Evolutionary conservation across 2,329 filamentous ascomycete genomes (phyloP).

Genomic region (Emmonsiellopsis sp.): DNA sequence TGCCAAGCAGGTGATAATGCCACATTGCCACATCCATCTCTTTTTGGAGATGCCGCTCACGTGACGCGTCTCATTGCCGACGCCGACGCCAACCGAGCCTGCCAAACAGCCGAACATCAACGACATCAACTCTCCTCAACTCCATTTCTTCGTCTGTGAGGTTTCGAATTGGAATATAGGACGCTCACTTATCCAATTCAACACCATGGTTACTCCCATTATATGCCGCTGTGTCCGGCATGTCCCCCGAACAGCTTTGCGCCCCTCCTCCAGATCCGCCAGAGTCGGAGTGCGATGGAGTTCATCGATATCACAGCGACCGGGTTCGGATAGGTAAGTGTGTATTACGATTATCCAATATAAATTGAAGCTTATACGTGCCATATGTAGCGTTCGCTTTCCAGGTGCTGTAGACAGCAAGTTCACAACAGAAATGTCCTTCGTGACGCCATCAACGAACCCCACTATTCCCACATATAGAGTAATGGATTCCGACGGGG

Average conservation of each 20-base stretch:
- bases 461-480: conserved; percentile 83
- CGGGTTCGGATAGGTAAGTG: conserved; percentile 50
- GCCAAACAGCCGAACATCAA: conserved; percentile 4
- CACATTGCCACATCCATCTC: neutral
- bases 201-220: conserved; percentile 13
- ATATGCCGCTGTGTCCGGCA: conserved; percentile 9
- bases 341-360: neutral
- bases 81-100: conserved; percentile 22
- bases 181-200: neutral
- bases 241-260: conserved; percentile 3
- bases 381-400: conserved; percentile 51
- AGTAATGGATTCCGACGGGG: conserved; percentile 79
- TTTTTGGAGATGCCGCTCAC: neutral
- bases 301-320: conserved; percentile 46
- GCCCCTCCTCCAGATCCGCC: conserved; percentile 5
- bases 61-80: conserved; percentile 2
- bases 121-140: conserved; percentile 1
- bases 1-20: neutral
- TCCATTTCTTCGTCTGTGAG: conserved; percentile 3
- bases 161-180: neutral
- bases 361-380: conserved; percentile 5
- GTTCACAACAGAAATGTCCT: conserved; percentile 72
- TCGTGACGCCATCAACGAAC: conserved; percentile 62
- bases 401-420: conserved; percentile 92
- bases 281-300: conserved; percentile 36